Conservation (phyloP, 139 green algal species). For the Chlamydomonas eustigma region DNA sequence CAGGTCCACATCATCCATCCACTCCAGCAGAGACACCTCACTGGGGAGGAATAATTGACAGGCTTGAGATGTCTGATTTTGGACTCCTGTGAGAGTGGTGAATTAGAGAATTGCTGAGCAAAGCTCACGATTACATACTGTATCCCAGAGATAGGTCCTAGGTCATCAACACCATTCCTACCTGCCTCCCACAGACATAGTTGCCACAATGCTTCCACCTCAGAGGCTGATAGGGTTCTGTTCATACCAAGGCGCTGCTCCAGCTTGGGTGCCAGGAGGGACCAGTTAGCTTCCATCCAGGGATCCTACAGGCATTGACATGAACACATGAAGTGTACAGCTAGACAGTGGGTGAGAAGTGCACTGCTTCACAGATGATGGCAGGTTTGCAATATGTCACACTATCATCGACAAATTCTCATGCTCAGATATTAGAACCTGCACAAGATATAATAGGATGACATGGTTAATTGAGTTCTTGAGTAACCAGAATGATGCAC, state of each 20-base stretch:
- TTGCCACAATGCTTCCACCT: constrained; percentile 55
- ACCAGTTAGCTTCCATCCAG: constrained; percentile 38
- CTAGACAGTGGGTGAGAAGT: not conserved
- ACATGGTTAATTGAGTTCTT: too few relatives aligned
- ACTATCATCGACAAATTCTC: too few relatives aligned
- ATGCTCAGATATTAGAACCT: too few relatives aligned
- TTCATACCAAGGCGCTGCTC: constrained; percentile 26
- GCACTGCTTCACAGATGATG: too few relatives aligned
- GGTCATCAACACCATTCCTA: constrained; percentile 8
- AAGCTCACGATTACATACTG: not conserved
- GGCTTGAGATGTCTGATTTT: not conserved
- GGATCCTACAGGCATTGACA: constrained; percentile 7
- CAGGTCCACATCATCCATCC: constrained; percentile 52
- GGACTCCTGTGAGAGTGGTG: not conserved
- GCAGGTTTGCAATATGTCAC: too few relatives aligned
- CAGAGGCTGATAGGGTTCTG: constrained; percentile 22
- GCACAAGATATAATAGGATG: too few relatives aligned
- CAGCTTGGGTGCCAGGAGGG: constrained; percentile 19
- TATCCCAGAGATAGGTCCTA: not conserved
- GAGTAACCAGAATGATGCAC: too few relatives aligned
- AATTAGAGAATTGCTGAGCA: not conserved
- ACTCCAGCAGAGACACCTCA: constrained; percentile 38
- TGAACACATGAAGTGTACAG: not conserved
- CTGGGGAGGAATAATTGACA: constrained; percentile 4
- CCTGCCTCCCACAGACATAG: constrained; percentile 47